Evolutionary conservation across 768 basidiomycete species (phyloP).

Genomic region (Lepiota venenata): DNA sequence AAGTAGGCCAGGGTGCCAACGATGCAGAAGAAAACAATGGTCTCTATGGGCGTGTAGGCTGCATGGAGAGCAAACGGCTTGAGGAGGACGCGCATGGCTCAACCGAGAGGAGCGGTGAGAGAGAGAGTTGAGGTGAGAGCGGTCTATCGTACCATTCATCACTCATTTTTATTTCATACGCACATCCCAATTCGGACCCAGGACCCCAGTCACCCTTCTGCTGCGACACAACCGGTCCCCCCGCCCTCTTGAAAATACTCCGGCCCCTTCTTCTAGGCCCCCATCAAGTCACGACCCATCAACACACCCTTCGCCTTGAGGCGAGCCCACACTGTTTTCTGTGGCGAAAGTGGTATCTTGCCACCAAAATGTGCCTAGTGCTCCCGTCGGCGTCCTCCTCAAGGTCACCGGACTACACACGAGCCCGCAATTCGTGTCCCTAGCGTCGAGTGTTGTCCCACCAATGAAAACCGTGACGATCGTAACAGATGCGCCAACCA

Average conservation of each 20-base stretch:
- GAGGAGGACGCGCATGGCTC: slow-evolving; percentile 52
- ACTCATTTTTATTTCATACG: slow-evolving; percentile 8
- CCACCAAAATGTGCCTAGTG: no score
- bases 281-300: no score
- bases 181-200: not conserved
- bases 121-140: not conserved
- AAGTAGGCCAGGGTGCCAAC: slow-evolving; percentile 93
- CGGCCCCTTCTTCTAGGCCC: no score
- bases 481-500: no score
- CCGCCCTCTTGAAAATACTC: not conserved
- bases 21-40: slow-evolving; percentile 87
- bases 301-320: no score
- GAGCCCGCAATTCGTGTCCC: no score
- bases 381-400: no score
- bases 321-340: no score
- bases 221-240: not conserved
- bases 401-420: no score
- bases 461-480: no score
- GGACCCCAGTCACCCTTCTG: slow-evolving; percentile 1
- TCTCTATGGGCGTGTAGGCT: slow-evolving; percentile 79
- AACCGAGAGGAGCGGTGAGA: not conserved
- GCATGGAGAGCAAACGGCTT: slow-evolving; percentile 70
- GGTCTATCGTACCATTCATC: slow-evolving; percentile 9
- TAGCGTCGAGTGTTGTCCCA: no score
- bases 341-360: no score